Evolutionary conservation across 768 basidiomycete species (phyloP), one percentile per base, ranked within the genome.

Genomic region (Pisolithus tinctorius): DNA sequence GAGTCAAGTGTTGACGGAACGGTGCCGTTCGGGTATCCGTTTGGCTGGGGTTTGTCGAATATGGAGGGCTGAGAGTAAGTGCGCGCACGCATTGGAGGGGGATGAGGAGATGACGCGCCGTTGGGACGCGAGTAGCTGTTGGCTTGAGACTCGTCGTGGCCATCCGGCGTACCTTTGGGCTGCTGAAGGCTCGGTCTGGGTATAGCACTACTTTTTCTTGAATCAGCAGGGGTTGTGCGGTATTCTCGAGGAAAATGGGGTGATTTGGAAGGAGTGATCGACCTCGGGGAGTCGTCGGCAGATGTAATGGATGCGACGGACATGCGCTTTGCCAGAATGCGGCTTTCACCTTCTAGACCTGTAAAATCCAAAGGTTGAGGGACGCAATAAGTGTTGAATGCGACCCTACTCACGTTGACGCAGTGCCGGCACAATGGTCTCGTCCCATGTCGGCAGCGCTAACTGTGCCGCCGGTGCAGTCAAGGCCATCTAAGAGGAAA

Each of bases 271-370:
- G 55, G 63, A 36, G 51, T 54, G 23, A 52, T 41, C 43, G 65
- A 56, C 36, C 59, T 58, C 34, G 53, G 58, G n/a, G 60, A 48
- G 55, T 80, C 79, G 60, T 81, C 80, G 42, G 66, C 58, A 14
- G 82, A 82, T 25, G 77, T 71, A 36, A 86, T 73, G 48, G 88
- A 88, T 26, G 85, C 75, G 53, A 83, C 79, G 34, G 88, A 90
- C 64, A 91, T 80, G 54, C 88, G 83, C 56, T 80, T 83, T 30
- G 88, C 73, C 48, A 93, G 74, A n/a, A 81, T 80, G 36, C 83
- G 77, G 60, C 88, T 89, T 71, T 93, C 90, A 54, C 72, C 77
- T 69, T 92, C 82, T 17, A 93, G 79, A 50, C 90, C 90, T 93
- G 60, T 13, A 53, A 53, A 48, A 53, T 38, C 38, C 14, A 42